Base-by-base conservation (phyloP, 371 early-diverging fungal species). In the Apophysomyces sp. region DNA sequence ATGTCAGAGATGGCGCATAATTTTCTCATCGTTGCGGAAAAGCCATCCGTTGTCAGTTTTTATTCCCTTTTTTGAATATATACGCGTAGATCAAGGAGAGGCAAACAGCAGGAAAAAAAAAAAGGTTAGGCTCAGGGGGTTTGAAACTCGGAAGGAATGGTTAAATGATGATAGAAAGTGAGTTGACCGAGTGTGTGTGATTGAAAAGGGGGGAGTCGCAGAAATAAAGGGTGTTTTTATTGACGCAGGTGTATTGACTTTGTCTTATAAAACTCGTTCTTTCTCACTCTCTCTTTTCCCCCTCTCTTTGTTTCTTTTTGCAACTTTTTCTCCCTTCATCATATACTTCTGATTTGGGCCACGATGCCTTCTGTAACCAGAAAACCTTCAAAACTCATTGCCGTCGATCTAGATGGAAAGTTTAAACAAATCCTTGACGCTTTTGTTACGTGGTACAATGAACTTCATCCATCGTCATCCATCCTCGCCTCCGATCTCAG, bases 331-430 rank as follows among this genome's bases (percentile, higher is more conserved):
- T 57, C 27, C 49, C 26, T 51, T 52, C 24, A 31, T 39, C 27
- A 13, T 62, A 41, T 57, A 11, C 40, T 24, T 44, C 37, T 57
- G 6, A 32, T 13, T 21, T 24, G 36, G n/a, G 31, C 24, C 28
- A 11, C 7, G 28, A 55, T 55, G 55, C 55, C 30, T 18, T 18
- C 30, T 15, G 15, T 52, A 2, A n/a, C 27, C 31, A 27, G 53
- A 61, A 62, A 68, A 62, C 68, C 72, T 39, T 68, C 74, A 37
- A 78, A 76, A 58, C 63, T 76, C n/a, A 74, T 83, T 63, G 83
- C 80, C 54, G 79, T 80, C 41, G 78, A 81, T 61, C 66, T 83
- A 32, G 83, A 83, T 66, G 79, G 79, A 60, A 81, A 79, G 64
- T 68, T 83, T 4, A 70, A 77, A n/a, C 65, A 71, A 55, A 77